These are phyloP conservation scores for Coemansia sp. DNA, from an alignment of 192 early-diverging fungal species.

Conservation along the genomic window DNA sequence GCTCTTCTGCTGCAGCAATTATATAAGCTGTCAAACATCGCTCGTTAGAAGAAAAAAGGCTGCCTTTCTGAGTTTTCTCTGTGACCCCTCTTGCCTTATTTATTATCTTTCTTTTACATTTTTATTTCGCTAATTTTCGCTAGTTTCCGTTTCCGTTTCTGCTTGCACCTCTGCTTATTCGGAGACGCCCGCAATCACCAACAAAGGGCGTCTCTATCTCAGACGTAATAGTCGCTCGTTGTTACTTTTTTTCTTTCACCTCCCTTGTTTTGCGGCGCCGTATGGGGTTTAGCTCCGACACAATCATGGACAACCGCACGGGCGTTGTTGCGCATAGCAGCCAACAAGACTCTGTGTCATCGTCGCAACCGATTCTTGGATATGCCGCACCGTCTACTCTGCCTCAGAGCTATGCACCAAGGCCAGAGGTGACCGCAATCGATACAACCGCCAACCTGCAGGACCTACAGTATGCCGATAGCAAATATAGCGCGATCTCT, in stretches of 20 bases:
- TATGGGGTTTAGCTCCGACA: background rate
- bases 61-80: background rate
- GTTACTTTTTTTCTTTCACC: background rate
- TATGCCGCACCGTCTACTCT: constrained; percentile 10
- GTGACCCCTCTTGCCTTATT: background rate
- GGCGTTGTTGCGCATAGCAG: constrained; percentile 17
- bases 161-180: background rate
- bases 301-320: constrained; percentile 30
- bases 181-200: background rate
- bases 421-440: background rate
- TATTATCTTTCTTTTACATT: background rate
- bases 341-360: constrained; percentile 16
- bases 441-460: background rate
- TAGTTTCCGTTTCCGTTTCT: background rate
- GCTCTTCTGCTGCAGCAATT: background rate
- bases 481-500: constrained; percentile 17
- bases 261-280: background rate
- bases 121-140: background rate
- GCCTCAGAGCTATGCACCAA: background rate
- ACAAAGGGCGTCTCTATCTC: background rate
- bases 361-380: constrained; percentile 22
- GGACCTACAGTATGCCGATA: constrained; percentile 3
- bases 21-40: background rate
- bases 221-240: background rate
- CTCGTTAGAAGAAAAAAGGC: background rate